Evolutionary conservation across 2,329 filamentous ascomycete genomes (phyloP), one percentile per base, ranked within the genome.

Genomic region (Epichloe sibirici): DNA sequence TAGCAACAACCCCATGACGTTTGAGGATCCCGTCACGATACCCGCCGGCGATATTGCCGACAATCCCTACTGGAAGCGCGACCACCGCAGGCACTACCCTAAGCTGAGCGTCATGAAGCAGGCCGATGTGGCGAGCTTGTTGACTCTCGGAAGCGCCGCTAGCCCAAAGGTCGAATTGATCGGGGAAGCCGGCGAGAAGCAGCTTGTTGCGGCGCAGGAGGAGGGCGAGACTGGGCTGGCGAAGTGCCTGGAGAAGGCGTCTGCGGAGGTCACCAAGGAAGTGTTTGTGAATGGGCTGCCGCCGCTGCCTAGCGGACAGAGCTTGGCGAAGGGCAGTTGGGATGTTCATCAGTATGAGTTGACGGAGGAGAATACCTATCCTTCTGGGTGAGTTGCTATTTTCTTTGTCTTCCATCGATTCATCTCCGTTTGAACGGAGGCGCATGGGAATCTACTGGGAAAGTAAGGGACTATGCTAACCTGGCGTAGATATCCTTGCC

Each of bases 81-180:
- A 98, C 66, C 70, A 75, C 56, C 86, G 93, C 62, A 81, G 93
- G 63, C 78, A 77, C 63, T 97, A 97, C 73, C 87, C 93, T 35
- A 79, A 77, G 61, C 77, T 86, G 53, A 91, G 86, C 64, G 83
- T 88, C 45, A 79, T 98, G 56, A 84, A 75, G 55, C 93, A 97
- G 75, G 81, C 81, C 46, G 87, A 97, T 69, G 83, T 89, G 49
- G 93, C 93, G 25, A 86, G 85, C 43, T 79, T 98, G 61, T 76
- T 98, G 65, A 83, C 78, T 31, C 82, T 97, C 45, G 93, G 93
- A 59, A 95, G 85, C 71, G 85, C 85, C 53, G 85, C 81, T 11
- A 75, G 74, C 48, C 91, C 93, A 37, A 91, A 89, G 73, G 83
- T 88, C 57, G 88, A 95, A 63, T 79, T 91, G 65, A 78, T 95